Evolutionary conservation across 768 basidiomycete species (phyloP), one percentile per base, ranked within the genome.

Genomic region (Botryobasidium botryosum): DNA sequence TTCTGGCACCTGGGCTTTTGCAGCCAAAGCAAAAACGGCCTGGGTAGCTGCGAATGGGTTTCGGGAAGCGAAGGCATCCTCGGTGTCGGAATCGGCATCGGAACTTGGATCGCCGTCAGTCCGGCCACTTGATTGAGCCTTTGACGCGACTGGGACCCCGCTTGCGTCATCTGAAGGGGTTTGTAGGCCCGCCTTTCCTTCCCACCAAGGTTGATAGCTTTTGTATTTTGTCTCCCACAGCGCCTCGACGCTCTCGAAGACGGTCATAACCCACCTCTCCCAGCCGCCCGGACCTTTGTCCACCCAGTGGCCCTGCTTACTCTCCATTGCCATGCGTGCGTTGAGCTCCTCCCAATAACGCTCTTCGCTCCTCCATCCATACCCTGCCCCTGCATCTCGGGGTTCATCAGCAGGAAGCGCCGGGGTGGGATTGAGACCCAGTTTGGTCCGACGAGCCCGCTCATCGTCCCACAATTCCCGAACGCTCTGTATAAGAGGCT

Each of bases 401-500:
- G 5, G 70, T 68, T 68, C 70, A 57, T 80, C 79, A 27, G 72
- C 60, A 12, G 86, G 83, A 45, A 87, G 65, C 35, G 71, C 71
- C 10, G 82, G 81, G 15, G 81, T 72, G 4, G 87, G 76, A 48
- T 71, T 56, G 27, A 90, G 66, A 1, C 87, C 87, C 27, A 68
- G 71, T 3, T 66, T 67, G 21, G 61, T 58, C 17, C 91, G 69
- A 6, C 88, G 73, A 8, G 68, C 67, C n/a, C 82, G 74, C 62
- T 99, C 92, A 54, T 96, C 90, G 41, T 91, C 85, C 92, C 92
- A 99, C 2, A 97, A 67, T 61, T 96, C 92, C 50, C 84, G 77
- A 37, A 97, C 82, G 54, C 86, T 79, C 33, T 77, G 66, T 5
- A 99, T 81, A 23, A 92, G 69, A 35, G 83, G 85, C 52, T 84